A percentile compares a stretch with the other conserved stretches of the same genome.
Evolutionary conservation across 441 rosid species (phyloP).

Genomic region (Bruguiera hainesii): DNA sequence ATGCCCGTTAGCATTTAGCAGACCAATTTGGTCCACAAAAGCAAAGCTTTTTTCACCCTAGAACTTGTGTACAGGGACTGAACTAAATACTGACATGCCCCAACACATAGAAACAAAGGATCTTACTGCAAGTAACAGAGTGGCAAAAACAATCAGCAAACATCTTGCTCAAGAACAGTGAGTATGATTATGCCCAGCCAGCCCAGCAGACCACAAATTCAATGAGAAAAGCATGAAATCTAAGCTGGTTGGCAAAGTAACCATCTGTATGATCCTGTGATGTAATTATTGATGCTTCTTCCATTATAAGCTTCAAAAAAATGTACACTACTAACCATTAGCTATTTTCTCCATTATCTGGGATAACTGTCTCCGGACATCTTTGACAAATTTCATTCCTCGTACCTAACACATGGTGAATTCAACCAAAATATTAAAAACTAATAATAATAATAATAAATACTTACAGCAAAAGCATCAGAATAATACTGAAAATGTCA

Average conservation of each 20-base stretch:
- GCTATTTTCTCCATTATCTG: constrained; percentile 92
- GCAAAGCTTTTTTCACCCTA: background rate
- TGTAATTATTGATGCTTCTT: no score
- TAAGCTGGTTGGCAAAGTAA: no score
- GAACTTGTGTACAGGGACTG: background rate
- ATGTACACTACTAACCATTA: constrained; percentile 52
- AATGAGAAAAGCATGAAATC: background rate
- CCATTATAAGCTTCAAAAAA: background rate
- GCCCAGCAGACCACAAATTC: background rate
- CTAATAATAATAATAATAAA: no score
- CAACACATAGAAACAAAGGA: background rate
- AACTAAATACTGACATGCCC: background rate
- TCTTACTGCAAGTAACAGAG: background rate
- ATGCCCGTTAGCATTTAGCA: no score
- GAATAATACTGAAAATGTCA: constrained; percentile 4
- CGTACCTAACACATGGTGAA: constrained; percentile 55
- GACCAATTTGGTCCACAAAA: no score
- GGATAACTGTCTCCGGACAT: constrained; percentile 81
- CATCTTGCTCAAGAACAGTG: background rate
- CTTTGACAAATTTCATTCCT: constrained; percentile 93
- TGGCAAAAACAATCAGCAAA: background rate
- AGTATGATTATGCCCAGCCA: background rate
- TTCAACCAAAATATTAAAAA: constrained; percentile 6
- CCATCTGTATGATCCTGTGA: no score
- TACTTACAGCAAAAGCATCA: constrained; percentile 1